Base-by-base conservation (phyloP, 805 yeast genomes). In the Candida insectorum region DNA sequence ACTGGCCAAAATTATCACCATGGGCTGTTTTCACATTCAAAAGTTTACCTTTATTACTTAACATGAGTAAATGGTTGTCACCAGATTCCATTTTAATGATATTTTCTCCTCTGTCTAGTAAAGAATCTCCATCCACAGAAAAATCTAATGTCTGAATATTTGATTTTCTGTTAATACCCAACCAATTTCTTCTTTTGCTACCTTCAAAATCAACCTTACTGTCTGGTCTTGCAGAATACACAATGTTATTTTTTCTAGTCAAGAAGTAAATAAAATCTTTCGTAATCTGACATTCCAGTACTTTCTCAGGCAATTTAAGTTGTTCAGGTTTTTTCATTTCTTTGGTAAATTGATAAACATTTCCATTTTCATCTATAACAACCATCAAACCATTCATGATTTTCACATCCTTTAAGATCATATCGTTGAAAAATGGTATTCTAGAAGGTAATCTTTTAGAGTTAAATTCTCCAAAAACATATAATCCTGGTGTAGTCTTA, bases 301-400 rank as follows among this genome's bases (percentile, higher is more conserved):
- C 48, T 24, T 52, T 61, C 34, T 27, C 41, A 2, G 71, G 70
- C 18, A 62, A 35, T 12, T 44, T 41, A 4, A 56, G 33, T 31
- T 40, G 29, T 15, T 45, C 33, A 37, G 63, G 54, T 11, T 45
- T 37, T 26, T 56, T 49, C 34, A 49, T 51, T 10, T 22, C 16
- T 5, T 30, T 25, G 8, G 24, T 16, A 85, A 89, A 86, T 51
- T 82, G 84, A 35, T 77, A 78, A 20, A 87, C 66, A 48, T 82
- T 74, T 13, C 97, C 97, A 11, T 71, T 73, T 1, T 69, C 67
- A 40, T 79, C 75, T 12, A 86, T 73, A 0, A 87, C 87, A 18
- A 73, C 79, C 6, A 75, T 61, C 10, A 58, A 56, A 34, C 52
- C 58, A 4, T 66, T 68, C 16, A 69, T 63, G 2, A 86, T 50